A percentile compares a stretch with the other conserved stretches of the same genome.
These are phyloP conservation scores for Botrytis hyacinthi DNA, from an alignment of 2,329 filamentous ascomycete genomes.

Conservation along the genomic window DNA sequence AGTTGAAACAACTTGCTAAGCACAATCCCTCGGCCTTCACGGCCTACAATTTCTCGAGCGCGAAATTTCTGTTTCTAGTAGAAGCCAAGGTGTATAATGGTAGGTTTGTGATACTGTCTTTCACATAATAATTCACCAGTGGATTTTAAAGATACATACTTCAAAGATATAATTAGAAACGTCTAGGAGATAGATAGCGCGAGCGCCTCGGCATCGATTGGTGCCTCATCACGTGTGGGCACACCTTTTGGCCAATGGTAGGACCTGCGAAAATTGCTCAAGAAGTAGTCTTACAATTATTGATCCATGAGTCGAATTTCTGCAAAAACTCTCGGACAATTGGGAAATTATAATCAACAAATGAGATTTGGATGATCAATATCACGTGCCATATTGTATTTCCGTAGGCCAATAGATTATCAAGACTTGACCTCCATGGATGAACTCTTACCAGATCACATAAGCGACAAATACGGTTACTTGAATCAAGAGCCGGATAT, in stretches of 20 bases:
- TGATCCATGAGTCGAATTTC: background rate
- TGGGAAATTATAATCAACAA: background rate
- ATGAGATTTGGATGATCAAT: background rate
- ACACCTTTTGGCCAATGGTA: background rate
- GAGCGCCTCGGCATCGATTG: background rate
- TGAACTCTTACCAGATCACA: background rate
- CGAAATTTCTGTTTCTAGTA: background rate
- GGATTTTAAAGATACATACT: background rate
- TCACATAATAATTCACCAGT: background rate
- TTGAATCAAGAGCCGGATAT: background rate
- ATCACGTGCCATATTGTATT: background rate
- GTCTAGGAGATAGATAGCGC: background rate
- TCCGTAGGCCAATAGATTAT: background rate
- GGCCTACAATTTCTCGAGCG: background rate
- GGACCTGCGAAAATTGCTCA: background rate
- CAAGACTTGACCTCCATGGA: background rate
- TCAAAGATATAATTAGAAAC: background rate
- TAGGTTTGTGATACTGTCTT: background rate
- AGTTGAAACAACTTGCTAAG: slow-evolving; percentile 11
- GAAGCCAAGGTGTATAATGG: background rate
- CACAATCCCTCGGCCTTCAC: slow-evolving; percentile 6
- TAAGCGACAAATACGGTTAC: background rate
- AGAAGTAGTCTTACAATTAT: background rate
- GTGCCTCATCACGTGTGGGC: background rate
- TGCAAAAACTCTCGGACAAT: background rate